phyloP scores from a whole-genome alignment of 75 land plant genomes.

The Cryptomeria japonica region DNA sequence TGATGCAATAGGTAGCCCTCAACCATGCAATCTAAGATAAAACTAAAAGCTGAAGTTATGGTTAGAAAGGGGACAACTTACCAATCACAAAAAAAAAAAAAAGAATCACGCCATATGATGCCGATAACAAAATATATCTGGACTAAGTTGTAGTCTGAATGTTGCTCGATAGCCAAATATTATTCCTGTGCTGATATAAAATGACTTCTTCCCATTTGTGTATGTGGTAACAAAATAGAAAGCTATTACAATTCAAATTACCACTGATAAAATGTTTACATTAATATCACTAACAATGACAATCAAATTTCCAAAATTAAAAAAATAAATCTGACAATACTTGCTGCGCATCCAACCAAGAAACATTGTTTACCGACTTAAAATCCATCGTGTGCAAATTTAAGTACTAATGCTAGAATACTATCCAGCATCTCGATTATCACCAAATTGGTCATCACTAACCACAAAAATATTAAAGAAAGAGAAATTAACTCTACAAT shows the following conservation, averaged over 20 bases:
- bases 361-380: not conserved
- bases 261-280: not conserved
- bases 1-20: not conserved
- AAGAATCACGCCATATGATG: not conserved
- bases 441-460: not conserved
- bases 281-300: not conserved
- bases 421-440: not conserved
- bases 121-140: too few species aligned
- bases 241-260: not conserved
- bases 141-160: too few species aligned
- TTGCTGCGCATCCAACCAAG: not conserved
- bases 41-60: not conserved
- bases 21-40: not conserved
- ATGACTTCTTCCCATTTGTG: too few species aligned
- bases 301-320: not conserved
- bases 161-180: too few species aligned
- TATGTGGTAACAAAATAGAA: too few species aligned
- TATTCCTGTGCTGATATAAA: too few species aligned
- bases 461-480: not conserved
- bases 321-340: not conserved
- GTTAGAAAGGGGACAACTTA: not conserved
- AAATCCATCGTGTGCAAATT: not conserved
- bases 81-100: not conserved
- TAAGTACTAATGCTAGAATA: not conserved
- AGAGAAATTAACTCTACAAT: not conserved